Base-by-base conservation (phyloP, 495 filamentous ascomycete species). In the Thermothielavioides terrestris region DNA sequence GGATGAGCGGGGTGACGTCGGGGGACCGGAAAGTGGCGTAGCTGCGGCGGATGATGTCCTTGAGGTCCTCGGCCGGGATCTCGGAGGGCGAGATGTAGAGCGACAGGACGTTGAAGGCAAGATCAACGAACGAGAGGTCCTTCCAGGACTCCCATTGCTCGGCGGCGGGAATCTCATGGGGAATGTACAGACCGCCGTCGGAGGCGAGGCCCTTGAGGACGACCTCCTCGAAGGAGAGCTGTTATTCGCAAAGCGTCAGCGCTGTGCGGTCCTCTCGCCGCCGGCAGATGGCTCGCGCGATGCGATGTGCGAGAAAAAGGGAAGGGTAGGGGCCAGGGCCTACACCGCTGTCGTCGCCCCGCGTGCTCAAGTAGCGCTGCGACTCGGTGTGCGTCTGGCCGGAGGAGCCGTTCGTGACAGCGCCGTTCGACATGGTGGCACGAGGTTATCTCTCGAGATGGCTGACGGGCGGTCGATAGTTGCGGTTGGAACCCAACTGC, bases 141-240 rank as follows among this genome's bases (percentile, higher is more conserved):
- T 74, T 71, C 91, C 90, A 97, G 55, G 70, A 69, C 43, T 75
- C 62, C 85, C 86, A 90, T 60, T 83, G 66, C 20, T 61, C 49
- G 17, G 85, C 72, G 7, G 65, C 54, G 22, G 89, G 91, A 43
- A 95, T 80, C 45, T 85, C 77, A 62, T 95, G 80, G 15, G 91
- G 91, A 31, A 95, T 78, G 71, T 91, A 95, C 40, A 97, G 83
- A 23, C 91, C 91, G 26, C 87, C 87, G 59, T 96, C 90, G 2
- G 80, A 66, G 22, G 91, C 89, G 28, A 97, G 81, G 22, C 91
- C 91, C 65, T 96, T 92, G 51, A 97, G 70, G 23, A 95, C 90
- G 31, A 88, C 88, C 21, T 83, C 77, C 67, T 95, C 90, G 64
- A 97, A 97, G 39, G 89, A 88, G 52, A 92, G 75, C 88, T 95